phyloP scores from a whole-genome alignment of 345 rosid species.

The Cardamine resedifolia region DNA sequence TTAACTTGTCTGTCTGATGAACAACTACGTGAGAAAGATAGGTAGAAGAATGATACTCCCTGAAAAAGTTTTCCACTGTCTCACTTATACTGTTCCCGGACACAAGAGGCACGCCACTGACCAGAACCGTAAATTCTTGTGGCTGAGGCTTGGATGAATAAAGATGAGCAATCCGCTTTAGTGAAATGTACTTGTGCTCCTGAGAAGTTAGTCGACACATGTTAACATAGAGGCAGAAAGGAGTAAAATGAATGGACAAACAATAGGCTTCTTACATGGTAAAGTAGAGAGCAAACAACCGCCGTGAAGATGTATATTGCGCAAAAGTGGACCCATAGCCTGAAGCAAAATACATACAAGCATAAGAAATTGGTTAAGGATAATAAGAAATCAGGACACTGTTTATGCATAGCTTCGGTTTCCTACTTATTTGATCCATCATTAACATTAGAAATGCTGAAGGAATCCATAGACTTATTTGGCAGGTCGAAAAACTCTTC shows the following conservation, averaged over 20 bases:
- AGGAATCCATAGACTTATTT: constrained; percentile 68
- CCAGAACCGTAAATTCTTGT: constrained; percentile 71
- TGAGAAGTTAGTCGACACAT: constrained; percentile 37
- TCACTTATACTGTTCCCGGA: constrained; percentile 57
- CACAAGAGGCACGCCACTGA: constrained; percentile 64
- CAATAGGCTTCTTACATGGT: constrained; percentile 55
- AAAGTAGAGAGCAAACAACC: constrained; percentile 86
- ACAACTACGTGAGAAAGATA: constrained; percentile 77
- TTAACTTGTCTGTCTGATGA: constrained; percentile 62
- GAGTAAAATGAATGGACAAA: constrained; percentile 8
- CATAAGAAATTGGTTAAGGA: neutral
- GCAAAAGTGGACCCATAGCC: constrained; percentile 95
- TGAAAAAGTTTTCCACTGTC: constrained; percentile 73
- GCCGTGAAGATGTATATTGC: constrained; percentile 85
- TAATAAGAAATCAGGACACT: neutral
- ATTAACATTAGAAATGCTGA: constrained; percentile 84
- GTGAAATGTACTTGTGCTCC: constrained; percentile 67
- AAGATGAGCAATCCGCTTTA: constrained; percentile 61
- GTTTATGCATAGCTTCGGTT: neutral
- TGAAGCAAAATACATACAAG: constrained; percentile 43
- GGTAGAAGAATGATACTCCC: constrained; percentile 71
- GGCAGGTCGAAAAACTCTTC: constrained; percentile 58
- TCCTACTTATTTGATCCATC: constrained; percentile 78
- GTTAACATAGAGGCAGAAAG: constrained; percentile 2
- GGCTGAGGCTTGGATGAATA: constrained; percentile 76